Percentiles rank a stretch among this genome's conserved stretches.
These are phyloP conservation scores for Cordia subcordata DNA, from an alignment of 257 asterid species.

Conservation along the genomic window DNA sequence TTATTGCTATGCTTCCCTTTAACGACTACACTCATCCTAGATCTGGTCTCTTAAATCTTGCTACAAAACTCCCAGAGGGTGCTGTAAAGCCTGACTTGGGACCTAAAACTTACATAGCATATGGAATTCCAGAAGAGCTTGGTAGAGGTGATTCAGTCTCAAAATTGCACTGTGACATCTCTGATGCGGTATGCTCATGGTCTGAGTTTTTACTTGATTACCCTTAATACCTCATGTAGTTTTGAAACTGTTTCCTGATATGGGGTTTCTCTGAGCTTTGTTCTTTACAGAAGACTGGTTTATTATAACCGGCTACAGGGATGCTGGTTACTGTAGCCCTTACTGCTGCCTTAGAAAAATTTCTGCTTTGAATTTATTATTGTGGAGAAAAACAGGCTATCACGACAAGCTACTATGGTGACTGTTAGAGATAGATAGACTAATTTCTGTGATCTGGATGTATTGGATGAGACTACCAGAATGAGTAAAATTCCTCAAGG, in stretches of 20 bases:
- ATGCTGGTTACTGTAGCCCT: too few relatives aligned
- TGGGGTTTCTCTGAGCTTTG: too few relatives aligned
- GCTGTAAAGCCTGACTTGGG: slow-evolving; percentile 84
- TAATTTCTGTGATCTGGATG: too few relatives aligned
- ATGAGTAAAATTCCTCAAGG: too few relatives aligned
- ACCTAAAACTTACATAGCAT: slow-evolving; percentile 83
- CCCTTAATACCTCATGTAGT: background rate
- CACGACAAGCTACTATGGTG: too few relatives aligned
- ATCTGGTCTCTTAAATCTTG: slow-evolving; percentile 65
- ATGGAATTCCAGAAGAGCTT: slow-evolving; percentile 65
- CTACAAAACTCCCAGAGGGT: slow-evolving; percentile 67
- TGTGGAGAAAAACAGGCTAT: too few relatives aligned
- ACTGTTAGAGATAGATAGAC: too few relatives aligned
- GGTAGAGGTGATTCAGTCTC: slow-evolving; percentile 81
- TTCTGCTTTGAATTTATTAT: too few relatives aligned
- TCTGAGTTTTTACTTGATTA: slow-evolving; percentile 9
- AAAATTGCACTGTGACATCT: slow-evolving; percentile 76
- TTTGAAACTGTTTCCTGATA: slow-evolving; percentile 3
- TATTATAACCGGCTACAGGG: too few relatives aligned
- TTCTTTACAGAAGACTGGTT: too few relatives aligned
- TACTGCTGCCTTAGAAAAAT: too few relatives aligned
- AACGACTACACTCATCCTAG: slow-evolving; percentile 67
- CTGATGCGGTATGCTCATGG: slow-evolving; percentile 68
- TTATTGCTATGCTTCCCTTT: slow-evolving; percentile 72
- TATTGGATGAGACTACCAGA: too few relatives aligned